Base-by-base conservation (phyloP, 768 basidiomycete genomes). In the Pholiota molesta region DNA sequence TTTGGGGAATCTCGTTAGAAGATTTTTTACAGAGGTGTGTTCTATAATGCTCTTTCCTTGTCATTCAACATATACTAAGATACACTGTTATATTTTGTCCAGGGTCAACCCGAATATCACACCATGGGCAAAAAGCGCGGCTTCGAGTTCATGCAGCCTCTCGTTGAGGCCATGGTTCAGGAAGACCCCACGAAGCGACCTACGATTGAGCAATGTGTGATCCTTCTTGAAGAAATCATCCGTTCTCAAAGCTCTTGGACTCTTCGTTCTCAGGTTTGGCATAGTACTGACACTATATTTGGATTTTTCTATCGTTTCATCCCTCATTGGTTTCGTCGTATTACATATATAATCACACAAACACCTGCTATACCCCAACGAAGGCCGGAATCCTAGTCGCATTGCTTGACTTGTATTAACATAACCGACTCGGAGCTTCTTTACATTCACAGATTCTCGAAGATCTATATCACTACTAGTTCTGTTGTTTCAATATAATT, bases 151-250 rank as follows among this genome's bases (percentile, higher is more conserved):
- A 68, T 81, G 69, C 31, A 55, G 35, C 69, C 71, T 1, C 65
- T 80, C 3, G 61, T 80, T 11, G 52, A 63, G 0, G 73, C 72
- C 14, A 80, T 83, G 81, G 66, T 74, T 1, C 72, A 75, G 10
- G 61, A 67, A 2, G 75, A 80, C 33, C 78, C 79, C 0, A 23
- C 61, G 0, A 71, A 74, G 54, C 72, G 79, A n/a, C 79, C 79
- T 0, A 76, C 65, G 0, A 79, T 78, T 54, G 73, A 79, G n/a
- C 65, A 74, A 29, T 77, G 77, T 2, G 73, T 78, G 0, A 6
- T 42, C 0, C 71, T 73, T 0, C 77, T 79, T 72, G 62, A 66
- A 8, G 54, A 62, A 0, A 66, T 66, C 17, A 42, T 62, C 8
- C 23, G 29, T 7, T 51, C 62, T 21, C 42, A 61, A 40, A 62